These are phyloP conservation scores for Achlya hypogyna DNA, from an alignment of 352 stramenopile genomes.

Conservation along the genomic window DNA sequence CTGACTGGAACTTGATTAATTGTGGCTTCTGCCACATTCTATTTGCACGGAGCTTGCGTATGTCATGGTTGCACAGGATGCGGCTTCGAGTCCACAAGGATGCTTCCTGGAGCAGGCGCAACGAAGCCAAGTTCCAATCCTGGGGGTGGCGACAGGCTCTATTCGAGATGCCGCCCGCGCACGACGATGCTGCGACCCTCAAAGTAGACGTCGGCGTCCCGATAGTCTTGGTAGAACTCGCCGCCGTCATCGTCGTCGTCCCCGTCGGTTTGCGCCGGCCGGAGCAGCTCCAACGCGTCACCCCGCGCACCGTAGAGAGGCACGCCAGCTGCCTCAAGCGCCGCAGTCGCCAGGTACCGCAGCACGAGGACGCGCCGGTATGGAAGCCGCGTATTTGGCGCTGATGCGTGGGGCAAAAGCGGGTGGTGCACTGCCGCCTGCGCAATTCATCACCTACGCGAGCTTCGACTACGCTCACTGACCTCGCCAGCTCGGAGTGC, in stretches of 20 bases:
- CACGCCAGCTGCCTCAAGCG: background rate
- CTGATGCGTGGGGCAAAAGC: constrained; percentile 11
- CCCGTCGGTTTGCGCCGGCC: background rate
- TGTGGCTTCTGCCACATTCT: too few species aligned
- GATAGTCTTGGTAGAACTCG: constrained; percentile 16
- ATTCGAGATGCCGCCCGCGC: background rate
- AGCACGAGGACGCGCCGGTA: constrained; percentile 13
- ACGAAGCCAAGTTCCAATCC: too few species aligned
- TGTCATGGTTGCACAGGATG: too few species aligned
- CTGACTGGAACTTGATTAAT: too few species aligned
- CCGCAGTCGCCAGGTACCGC: constrained; percentile 11
- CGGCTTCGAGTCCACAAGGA: too few species aligned
- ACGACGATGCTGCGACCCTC: constrained; percentile 5
- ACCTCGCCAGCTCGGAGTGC: constrained; percentile 1
- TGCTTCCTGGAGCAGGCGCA: too few species aligned
- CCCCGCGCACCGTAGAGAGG: background rate
- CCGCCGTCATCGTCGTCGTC: background rate
- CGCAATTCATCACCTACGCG: background rate
- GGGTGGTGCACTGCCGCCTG: constrained; percentile 15
- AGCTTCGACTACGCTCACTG: background rate
- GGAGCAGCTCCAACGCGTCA: too few species aligned
- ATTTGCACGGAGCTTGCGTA: too few species aligned
- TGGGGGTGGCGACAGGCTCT: too few species aligned
- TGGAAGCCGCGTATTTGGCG: background rate
- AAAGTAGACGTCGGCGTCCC: background rate